Evolutionary conservation across 2,329 filamentous ascomycete genomes (phyloP).

Genomic region (Monilinia fructigena): DNA sequence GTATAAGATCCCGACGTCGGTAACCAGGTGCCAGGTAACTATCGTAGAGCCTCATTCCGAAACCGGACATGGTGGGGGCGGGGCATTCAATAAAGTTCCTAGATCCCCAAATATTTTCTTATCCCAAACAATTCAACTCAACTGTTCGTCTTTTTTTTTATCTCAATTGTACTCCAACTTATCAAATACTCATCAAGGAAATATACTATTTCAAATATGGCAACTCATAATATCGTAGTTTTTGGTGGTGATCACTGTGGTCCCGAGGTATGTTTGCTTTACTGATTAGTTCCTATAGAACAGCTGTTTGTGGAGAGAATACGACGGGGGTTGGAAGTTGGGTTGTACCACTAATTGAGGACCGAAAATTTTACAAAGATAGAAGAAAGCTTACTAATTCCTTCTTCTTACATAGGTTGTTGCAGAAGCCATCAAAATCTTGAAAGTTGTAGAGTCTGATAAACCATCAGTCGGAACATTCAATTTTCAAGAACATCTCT

Average conservation of each 20-base stretch:
- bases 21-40: neutral
- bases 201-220: slow-evolving; percentile 50
- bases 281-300: neutral
- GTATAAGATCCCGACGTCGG: slow-evolving; percentile 10
- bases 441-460: slow-evolving; percentile 73
- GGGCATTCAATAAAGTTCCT: slow-evolving; percentile 14
- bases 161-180: neutral
- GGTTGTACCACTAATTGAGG: neutral
- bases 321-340: neutral
- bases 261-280: slow-evolving; percentile 66
- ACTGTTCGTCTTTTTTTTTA: neutral
- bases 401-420: slow-evolving; percentile 59
- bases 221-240: slow-evolving; percentile 74
- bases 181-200: neutral
- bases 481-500: slow-evolving; percentile 84
- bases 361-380: neutral
- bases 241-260: slow-evolving; percentile 83
- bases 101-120: neutral
- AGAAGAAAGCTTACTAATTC: neutral
- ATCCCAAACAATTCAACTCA: neutral
- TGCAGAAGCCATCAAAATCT: slow-evolving; percentile 80
- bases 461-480: slow-evolving; percentile 68
- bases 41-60: slow-evolving; percentile 7
- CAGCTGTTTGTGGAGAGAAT: slow-evolving; percentile 4
- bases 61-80: slow-evolving; percentile 13